These are phyloP conservation scores for Cladosporium sp. DNA, from an alignment of 2,329 filamentous ascomycete genomes.

Conservation along the genomic window DNA sequence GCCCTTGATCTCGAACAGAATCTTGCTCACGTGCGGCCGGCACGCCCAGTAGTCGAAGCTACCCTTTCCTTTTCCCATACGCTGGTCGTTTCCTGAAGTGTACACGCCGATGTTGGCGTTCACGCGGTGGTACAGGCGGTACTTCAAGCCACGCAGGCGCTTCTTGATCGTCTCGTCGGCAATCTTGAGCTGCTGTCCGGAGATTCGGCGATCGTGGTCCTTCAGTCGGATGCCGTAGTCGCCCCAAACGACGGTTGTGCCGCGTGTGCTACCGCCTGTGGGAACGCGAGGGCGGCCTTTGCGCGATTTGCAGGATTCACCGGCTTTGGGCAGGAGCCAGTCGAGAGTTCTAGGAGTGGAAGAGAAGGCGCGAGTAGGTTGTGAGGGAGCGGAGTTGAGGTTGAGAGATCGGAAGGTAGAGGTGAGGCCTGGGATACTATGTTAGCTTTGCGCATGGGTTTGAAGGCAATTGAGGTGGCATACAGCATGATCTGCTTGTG, in stretches of 20 bases:
- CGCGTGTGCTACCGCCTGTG: constrained; percentile 84
- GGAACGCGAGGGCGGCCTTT: constrained; percentile 85
- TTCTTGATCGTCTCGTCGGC: constrained; percentile 91
- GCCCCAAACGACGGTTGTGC: constrained; percentile 93
- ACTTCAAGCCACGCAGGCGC: constrained; percentile 83
- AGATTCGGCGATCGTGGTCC: constrained; percentile 89
- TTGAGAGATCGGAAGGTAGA: constrained; percentile 23
- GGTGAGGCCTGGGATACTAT: constrained; percentile 34
- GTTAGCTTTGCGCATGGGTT: constrained; percentile 8
- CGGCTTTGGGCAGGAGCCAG: constrained; percentile 78
- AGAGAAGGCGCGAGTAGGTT: constrained; percentile 24
- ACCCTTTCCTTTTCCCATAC: constrained; percentile 99
- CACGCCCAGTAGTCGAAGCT: constrained; percentile 95
- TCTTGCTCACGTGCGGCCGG: constrained; percentile 81
- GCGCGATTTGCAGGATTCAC: constrained; percentile 78
- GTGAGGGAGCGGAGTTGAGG: constrained; percentile 17
- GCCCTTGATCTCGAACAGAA: constrained; percentile 89
- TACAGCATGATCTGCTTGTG: constrained; percentile 28
- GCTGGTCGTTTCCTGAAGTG: constrained; percentile 88
- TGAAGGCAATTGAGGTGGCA: constrained; percentile 2
- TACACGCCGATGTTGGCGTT: constrained; percentile 93
- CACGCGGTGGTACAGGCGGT: constrained; percentile 85
- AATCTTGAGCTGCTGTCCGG: constrained; percentile 77
- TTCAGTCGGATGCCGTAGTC: constrained; percentile 92
- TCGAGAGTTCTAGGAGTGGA: constrained; percentile 40